These are phyloP conservation scores for Pseudozyma sp. DNA, from an alignment of 1,284 basidiomycete species.

Conservation along the genomic window DNA sequence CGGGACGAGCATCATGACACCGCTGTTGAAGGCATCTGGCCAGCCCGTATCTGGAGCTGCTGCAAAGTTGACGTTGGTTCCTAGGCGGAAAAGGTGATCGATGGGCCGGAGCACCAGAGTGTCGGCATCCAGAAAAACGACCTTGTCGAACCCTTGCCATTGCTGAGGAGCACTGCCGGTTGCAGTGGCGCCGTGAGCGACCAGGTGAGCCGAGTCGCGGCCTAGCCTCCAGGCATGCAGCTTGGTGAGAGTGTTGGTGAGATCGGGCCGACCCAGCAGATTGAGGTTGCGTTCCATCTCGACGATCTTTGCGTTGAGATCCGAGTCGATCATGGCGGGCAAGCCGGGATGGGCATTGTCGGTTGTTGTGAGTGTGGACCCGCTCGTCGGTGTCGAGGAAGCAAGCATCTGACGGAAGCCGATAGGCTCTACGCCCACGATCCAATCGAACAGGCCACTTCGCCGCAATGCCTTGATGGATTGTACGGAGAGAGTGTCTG, in stretches of 20 bases:
- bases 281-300: slow-evolving; percentile 75
- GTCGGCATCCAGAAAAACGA: slow-evolving; percentile 96
- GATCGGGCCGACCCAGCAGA: slow-evolving; percentile 92
- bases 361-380: background rate
- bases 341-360: background rate
- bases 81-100: slow-evolving; percentile 55
- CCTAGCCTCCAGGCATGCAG: slow-evolving; percentile 89
- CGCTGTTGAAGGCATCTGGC: slow-evolving; percentile 99
- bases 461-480: slow-evolving; percentile 79
- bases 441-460: slow-evolving; percentile 82
- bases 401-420: slow-evolving; percentile 50
- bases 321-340: slow-evolving; percentile 22
- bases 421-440: slow-evolving; percentile 81
- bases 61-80: slow-evolving; percentile 71
- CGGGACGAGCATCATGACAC: slow-evolving; percentile 87
- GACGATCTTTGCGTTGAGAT: slow-evolving; percentile 32
- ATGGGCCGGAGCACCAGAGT: slow-evolving; percentile 79
- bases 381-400: slow-evolving; percentile 8
- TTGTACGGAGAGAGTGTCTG: slow-evolving; percentile 87
- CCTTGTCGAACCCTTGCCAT: slow-evolving; percentile 80
- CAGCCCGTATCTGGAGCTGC: slow-evolving; percentile 96
- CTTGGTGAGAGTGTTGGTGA: slow-evolving; percentile 86
- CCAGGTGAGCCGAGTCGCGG: slow-evolving; percentile 30
- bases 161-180: background rate
- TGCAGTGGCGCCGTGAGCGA: slow-evolving; percentile 17